Evolutionary conservation across 1,284 basidiomycete species (phyloP).

Genomic region (Earliella scabrosa): DNA sequence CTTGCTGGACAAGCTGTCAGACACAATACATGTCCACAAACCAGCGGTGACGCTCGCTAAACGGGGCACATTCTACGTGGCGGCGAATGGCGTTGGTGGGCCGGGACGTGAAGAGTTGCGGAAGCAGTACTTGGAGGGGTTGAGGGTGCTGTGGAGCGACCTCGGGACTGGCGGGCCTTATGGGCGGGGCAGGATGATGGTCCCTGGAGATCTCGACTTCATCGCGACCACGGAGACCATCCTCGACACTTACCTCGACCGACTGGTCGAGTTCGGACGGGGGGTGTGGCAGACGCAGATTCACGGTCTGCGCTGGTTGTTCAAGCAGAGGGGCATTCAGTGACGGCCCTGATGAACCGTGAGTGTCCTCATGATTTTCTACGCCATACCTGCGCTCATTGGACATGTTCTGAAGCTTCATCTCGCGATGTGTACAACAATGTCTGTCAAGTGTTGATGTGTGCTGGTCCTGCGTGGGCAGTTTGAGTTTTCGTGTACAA

Average conservation of each 20-base stretch:
- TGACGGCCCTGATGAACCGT: too few relatives aligned
- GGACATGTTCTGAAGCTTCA: too few relatives aligned
- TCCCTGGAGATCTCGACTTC: constrained; percentile 18
- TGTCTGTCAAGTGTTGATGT: too few relatives aligned
- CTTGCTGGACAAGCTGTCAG: constrained; percentile 37
- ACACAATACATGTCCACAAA: constrained; percentile 34
- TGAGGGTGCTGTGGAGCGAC: constrained; percentile 20
- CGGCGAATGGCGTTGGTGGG: constrained; percentile 31
- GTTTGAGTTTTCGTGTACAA: too few relatives aligned
- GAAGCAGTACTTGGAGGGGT: constrained; percentile 4
- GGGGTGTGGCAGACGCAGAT: constrained; percentile 21
- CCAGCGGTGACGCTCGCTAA: constrained; percentile 22
- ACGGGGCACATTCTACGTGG: constrained; percentile 37
- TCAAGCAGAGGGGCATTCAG: constrained; percentile 13
- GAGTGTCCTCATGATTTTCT: too few relatives aligned
- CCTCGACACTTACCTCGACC: constrained; percentile 11
- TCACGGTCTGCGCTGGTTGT: constrained; percentile 9
- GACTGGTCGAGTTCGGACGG: constrained; percentile 18
- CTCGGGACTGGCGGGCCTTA: constrained; percentile 9
- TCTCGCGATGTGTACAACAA: too few relatives aligned
- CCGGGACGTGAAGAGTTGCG: background rate
- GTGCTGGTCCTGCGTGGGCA: too few relatives aligned
- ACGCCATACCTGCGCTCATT: too few relatives aligned
- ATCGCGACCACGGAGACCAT: constrained; percentile 13
- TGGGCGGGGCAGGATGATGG: constrained; percentile 6